A percentile compares a stretch with the other conserved stretches of the same genome.
phyloP scores from a whole-genome alignment of 2,329 filamentous ascomycete genomes.

The Colletotrichum destructivum region DNA sequence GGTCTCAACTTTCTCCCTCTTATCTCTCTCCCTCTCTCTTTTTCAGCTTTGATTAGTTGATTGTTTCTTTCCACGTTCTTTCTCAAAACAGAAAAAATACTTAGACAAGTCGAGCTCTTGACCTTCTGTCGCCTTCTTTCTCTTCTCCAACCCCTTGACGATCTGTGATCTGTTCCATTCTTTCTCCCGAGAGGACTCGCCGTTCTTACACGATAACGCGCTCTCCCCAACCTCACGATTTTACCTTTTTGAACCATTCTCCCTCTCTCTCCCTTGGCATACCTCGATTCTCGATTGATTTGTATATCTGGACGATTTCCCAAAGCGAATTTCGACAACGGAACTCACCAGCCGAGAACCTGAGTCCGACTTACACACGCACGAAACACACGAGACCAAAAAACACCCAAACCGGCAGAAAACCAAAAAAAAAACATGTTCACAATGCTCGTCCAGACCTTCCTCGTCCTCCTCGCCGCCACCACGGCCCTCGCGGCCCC shows the following conservation, averaged over 20 bases:
- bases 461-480: slow-evolving; percentile 51
- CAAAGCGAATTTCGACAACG: slow-evolving; percentile 14
- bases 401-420: not conserved
- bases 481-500: slow-evolving; percentile 52
- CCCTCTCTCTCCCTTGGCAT: no score
- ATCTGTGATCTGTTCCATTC: slow-evolving; percentile 43
- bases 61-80: slow-evolving; percentile 37
- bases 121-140: slow-evolving; percentile 41
- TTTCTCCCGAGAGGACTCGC: slow-evolving; percentile 20
- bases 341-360: not conserved
- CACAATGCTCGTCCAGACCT: slow-evolving; percentile 48
- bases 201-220: slow-evolving; percentile 8
- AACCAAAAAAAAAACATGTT: slow-evolving; percentile 47
- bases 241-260: not conserved
- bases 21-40: slow-evolving; percentile 23
- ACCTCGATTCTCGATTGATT: not conserved
- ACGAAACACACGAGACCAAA: slow-evolving; percentile 25
- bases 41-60: slow-evolving; percentile 37
- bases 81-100: slow-evolving; percentile 25
- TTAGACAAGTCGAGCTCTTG: slow-evolving; percentile 28
- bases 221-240: not conserved
- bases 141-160: slow-evolving; percentile 15
- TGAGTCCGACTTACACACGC: slow-evolving; percentile 10
- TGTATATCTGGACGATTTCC: not conserved
- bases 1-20: not conserved